These are phyloP conservation scores for Globisporangium uncinulatum DNA, from an alignment of 352 stramenopile species.

Conservation along the genomic window DNA sequence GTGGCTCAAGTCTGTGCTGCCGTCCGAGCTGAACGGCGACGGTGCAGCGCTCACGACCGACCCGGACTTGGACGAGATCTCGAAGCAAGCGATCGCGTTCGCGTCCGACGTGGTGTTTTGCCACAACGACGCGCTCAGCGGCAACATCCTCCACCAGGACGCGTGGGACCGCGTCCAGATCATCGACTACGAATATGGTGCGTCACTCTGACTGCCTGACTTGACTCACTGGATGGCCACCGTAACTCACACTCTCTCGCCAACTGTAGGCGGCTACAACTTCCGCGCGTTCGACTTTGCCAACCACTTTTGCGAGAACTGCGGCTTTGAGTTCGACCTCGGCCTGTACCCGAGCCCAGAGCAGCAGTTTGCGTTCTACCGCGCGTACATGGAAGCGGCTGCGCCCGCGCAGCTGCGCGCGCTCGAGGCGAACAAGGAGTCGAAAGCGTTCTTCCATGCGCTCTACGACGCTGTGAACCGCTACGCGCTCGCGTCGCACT, in stretches of 20 bases:
- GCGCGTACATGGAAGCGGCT: constrained; percentile 73
- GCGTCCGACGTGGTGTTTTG: constrained; percentile 86
- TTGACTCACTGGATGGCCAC: neutral
- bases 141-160: constrained; percentile 80
- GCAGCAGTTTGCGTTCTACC: constrained; percentile 84
- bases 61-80: constrained; percentile 59
- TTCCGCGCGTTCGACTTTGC: constrained; percentile 92
- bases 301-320: constrained; percentile 95
- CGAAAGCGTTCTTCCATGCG: constrained; percentile 79
- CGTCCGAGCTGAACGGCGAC: constrained; percentile 63
- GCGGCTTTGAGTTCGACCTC: constrained; percentile 91
- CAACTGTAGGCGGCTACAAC: constrained; percentile 81
- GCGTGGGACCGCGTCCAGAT: constrained; percentile 85
- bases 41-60: constrained; percentile 41
- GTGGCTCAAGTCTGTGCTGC: constrained; percentile 82
- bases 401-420: constrained; percentile 53
- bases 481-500: constrained; percentile 86
- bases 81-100: constrained; percentile 70
- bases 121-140: constrained; percentile 92
- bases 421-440: constrained; percentile 65
- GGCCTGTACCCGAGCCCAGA: constrained; percentile 75
- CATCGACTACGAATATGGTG: constrained; percentile 93
- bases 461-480: constrained; percentile 82
- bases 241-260: neutral
- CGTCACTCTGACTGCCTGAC: neutral